Evolutionary conservation across 2,329 filamentous ascomycete genomes (phyloP), one percentile per base, ranked within the genome.

Genomic region (Cladophialophora carrionii): DNA sequence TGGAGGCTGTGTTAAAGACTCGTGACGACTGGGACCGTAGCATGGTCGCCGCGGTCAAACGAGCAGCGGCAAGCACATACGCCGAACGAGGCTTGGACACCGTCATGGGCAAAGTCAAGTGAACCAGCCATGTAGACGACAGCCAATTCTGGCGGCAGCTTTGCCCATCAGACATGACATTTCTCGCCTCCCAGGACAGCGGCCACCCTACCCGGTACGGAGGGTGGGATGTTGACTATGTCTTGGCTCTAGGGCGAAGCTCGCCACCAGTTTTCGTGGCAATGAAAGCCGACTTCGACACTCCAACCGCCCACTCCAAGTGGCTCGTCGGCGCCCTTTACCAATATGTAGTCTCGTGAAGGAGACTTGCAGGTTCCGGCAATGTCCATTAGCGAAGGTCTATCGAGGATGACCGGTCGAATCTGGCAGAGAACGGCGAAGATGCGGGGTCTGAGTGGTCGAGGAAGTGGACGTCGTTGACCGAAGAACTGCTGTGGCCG

Each of bases 71-170:
- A 7, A 90, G 92, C 77, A 85, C 96, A 71, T 88, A 90, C 65
- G 88, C 93, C 1, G 88, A 90, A 68, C 85, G 92, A 68, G 93
- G 92, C 0, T 79, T 86, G 20, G 94, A 98, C 79, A 98, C 95
- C 2, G 91, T 99, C 68, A 97, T 99, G 94, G 88, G 90, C 68
- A 94, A 91, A 79, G 87, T 97, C 56, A 95, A 93, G 78, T 96
- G 51, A 61, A 8, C 24, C 9, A 43, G 7, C 29, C n/a, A 22
- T 37, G 43, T 60, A 7, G 46, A 41, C 8, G 57, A 34, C 22
- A 22, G n/a, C 51, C n/a, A 76, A 80, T 55, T 74, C 78, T 24
- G 34, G 14, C 17, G 34, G 2, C 37, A 8, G 17, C 17, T n/a
- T 17, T 43, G 37, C n/a, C 37, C 17, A 43, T 43, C 37, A n/a